Evolutionary conservation across 1,139 yeast genomes (phyloP).

Genomic region (Pichia sp.): DNA sequence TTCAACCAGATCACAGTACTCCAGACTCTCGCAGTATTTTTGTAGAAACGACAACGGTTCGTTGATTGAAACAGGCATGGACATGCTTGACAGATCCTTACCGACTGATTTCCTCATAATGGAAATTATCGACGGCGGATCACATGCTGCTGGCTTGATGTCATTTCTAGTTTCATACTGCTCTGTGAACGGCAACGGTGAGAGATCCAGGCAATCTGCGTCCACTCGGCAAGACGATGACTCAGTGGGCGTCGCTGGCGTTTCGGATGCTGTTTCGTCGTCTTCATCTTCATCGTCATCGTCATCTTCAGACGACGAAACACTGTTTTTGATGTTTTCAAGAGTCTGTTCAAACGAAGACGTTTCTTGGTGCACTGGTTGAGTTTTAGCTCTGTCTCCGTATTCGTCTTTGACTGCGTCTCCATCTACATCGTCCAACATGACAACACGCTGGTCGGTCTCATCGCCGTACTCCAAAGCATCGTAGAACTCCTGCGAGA

Average conservation of each 20-base stretch:
- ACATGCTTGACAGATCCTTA: conserved; percentile 74
- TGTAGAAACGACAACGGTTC: conserved; percentile 86
- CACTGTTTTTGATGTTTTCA: neutral
- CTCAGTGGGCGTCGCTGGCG: neutral
- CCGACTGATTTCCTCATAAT: conserved; percentile 87
- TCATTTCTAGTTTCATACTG: conserved; percentile 49
- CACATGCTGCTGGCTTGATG: conserved; percentile 49
- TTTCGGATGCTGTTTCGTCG: neutral
- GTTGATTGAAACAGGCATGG: conserved; percentile 92
- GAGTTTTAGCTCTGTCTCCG: neutral
- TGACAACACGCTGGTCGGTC: conserved; percentile 25
- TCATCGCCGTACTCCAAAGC: conserved; percentile 52
- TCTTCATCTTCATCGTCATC: conserved; percentile 17
- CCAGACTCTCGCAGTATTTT: conserved; percentile 69
- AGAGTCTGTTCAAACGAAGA: neutral
- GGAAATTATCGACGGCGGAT: conserved; percentile 77
- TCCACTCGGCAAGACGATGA: neutral
- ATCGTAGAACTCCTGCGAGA: conserved; percentile 55
- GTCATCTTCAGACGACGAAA: conserved; percentile 15
- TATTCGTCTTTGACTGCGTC: neutral
- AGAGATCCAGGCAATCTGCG: conserved; percentile 27
- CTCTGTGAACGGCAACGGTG: conserved; percentile 49
- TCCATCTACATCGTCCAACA: conserved; percentile 17
- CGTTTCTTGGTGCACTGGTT: neutral
- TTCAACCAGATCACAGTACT: conserved; percentile 60